Evolutionary conservation across 2,329 filamentous ascomycete genomes (phyloP), one percentile per base, ranked within the genome.

Genomic region (Monilinia laxa): DNA sequence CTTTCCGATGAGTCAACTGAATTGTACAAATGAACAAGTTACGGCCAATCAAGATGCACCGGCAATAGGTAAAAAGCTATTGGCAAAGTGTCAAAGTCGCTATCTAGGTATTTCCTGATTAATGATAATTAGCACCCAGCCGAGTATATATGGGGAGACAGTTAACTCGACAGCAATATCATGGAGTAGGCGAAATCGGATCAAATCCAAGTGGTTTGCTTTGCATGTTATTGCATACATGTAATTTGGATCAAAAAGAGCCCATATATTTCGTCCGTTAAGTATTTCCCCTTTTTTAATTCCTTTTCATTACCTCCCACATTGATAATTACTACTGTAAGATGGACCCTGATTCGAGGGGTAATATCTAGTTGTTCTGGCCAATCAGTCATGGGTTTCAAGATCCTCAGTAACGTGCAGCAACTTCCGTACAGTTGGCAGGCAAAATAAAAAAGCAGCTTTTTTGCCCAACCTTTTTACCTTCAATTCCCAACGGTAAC

Each of bases 331-430:
- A 18, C 45, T 51, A 23, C 40, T 58, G 23, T 42, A 38, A 64
- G 31, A 65, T 65, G 54, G 63, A 52, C 63, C 63, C 63, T 59
- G 54, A 65, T 65, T 65, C 63, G 63, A 65, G 63, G 63, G 63
- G 63, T 65, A 65, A 52, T 58, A 51, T 53, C 28, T 58, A 59
- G n/a, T 58, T 35, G n/a, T 38, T 20, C 12, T 40, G 20, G 12
- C 63, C 54, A 65, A 65, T 65, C 54, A 52, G 28, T 0, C 63
- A 59, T n/a, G 31, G 62, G 45, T 40, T 11, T 49, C 4, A 6
- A 25, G 20, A 35, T 25, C 49, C 23, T 25, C 53, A 65, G 52
- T 65, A 59, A 58, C 28, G 54, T 65, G 63, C 63, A 65, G 63
- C 63, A 65, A 51, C 31, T 65, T 65, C 23, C 31, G 63, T 52